Conservation (phyloP, 164 flowering plant species). For the Sedum album region DNA sequence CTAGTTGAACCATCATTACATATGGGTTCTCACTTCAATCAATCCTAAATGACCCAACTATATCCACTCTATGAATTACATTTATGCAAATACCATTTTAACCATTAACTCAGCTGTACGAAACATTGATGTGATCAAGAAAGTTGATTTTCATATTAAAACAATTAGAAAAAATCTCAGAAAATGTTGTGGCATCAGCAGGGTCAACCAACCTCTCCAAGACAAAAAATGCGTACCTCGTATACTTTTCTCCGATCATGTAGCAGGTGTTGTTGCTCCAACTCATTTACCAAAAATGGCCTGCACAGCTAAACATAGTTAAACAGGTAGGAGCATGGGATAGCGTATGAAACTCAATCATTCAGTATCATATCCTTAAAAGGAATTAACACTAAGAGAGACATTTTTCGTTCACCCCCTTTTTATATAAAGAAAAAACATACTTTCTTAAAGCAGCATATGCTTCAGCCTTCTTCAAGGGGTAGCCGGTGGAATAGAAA, state of each 20-base stretch:
- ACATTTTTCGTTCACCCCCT: background rate
- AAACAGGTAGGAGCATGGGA: background rate
- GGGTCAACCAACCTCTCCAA: background rate
- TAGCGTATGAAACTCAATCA: background rate
- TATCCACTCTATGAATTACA: too few relatives aligned
- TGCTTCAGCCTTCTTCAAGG: constrained; percentile 86
- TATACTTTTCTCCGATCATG: constrained; percentile 98
- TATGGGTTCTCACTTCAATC: background rate
- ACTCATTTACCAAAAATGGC: constrained; percentile 90
- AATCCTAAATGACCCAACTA: too few relatives aligned
- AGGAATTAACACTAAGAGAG: background rate
- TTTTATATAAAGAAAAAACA: constrained; percentile 16
- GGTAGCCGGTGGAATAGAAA: constrained; percentile 94
- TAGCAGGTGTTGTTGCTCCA: constrained; percentile 84
- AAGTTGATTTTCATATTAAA: background rate
- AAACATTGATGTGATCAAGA: background rate
- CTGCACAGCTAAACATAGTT: constrained; percentile 22
- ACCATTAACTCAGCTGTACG: background rate
- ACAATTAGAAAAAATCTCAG: background rate
- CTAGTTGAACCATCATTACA: background rate
- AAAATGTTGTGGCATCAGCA: background rate
- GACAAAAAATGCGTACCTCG: constrained; percentile 43
- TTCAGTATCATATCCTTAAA: background rate
- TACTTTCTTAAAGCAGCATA: constrained; percentile 89
- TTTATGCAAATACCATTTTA: background rate